Conservation (phyloP, 768 basidiomycete species). For the Hypholoma fasciculare region DNA sequence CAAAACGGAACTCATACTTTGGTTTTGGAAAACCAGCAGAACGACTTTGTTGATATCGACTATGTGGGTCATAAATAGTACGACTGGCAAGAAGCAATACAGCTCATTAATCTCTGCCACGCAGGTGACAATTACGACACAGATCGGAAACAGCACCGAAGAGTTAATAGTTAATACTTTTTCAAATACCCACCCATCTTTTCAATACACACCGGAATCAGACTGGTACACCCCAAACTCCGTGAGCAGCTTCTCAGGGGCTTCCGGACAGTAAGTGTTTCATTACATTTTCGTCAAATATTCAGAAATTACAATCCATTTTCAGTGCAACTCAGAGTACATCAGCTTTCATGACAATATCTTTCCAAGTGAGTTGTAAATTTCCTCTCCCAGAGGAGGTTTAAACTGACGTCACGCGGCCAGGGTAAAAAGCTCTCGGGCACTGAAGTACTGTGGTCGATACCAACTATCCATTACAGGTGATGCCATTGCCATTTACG, state of each 20-base stretch:
- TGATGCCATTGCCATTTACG: background rate
- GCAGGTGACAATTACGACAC: slow-evolving; percentile 16
- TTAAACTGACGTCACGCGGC: background rate
- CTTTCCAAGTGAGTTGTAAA: background rate
- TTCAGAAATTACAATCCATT: background rate
- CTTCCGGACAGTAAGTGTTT: slow-evolving; percentile 40
- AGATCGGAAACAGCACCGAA: slow-evolving; percentile 18
- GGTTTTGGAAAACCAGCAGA: background rate
- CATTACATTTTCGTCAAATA: slow-evolving; percentile 4
- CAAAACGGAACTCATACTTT: background rate
- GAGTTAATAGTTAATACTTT: slow-evolving; percentile 19
- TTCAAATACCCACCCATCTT: slow-evolving; percentile 35
- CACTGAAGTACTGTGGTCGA: too few species aligned
- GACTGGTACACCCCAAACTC: slow-evolving; percentile 32
- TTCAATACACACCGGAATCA: slow-evolving; percentile 30
- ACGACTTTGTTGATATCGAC: background rate
- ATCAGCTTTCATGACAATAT: background rate
- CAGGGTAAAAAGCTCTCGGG: background rate
- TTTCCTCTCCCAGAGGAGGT: background rate
- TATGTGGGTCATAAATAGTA: background rate
- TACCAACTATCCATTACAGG: background rate
- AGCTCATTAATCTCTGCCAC: background rate
- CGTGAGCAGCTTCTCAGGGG: slow-evolving; percentile 38
- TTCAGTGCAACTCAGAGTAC: background rate
- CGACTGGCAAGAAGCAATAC: background rate